Evolutionary conservation across 1,284 basidiomycete genomes (phyloP).

Genomic region (Trichosporon sp.): DNA sequence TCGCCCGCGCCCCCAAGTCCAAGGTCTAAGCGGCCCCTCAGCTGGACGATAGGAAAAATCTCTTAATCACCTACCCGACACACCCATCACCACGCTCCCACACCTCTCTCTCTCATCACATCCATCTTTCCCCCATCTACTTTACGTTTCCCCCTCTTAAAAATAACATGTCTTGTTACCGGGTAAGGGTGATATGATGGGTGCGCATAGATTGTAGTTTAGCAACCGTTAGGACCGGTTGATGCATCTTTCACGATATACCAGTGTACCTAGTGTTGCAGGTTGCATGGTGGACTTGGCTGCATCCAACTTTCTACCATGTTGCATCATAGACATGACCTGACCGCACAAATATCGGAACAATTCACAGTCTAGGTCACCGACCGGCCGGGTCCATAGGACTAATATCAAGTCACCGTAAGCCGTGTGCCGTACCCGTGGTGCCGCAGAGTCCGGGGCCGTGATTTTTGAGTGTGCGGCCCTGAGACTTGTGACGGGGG

Average conservation of each 20-base stretch:
- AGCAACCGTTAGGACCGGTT: slow-evolving; percentile 3
- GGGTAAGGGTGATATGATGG: neutral
- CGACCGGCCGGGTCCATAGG: neutral
- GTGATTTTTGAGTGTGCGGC: neutral
- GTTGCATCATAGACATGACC: no score
- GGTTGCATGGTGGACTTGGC: no score
- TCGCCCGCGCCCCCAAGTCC: slow-evolving; percentile 18
- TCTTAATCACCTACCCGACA: no score
- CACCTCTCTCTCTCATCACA: neutral
- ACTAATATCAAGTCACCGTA: neutral
- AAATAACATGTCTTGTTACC: neutral
- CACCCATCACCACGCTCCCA: neutral
- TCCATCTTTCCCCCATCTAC: neutral
- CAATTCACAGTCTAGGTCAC: neutral
- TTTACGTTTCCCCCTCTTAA: neutral
- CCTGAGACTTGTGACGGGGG: neutral
- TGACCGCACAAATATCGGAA: neutral
- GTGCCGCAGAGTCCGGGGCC: no score
- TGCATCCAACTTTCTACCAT: no score
- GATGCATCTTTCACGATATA: slow-evolving; percentile 3
- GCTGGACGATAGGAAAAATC: neutral
- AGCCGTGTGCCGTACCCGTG: neutral
- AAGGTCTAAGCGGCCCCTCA: slow-evolving; percentile 8
- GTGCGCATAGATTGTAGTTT: slow-evolving; percentile 3
- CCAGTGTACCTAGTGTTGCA: neutral